Evolutionary conservation across 2,329 filamentous ascomycete genomes (phyloP).

Genomic region (Aureobasidium sp.): DNA sequence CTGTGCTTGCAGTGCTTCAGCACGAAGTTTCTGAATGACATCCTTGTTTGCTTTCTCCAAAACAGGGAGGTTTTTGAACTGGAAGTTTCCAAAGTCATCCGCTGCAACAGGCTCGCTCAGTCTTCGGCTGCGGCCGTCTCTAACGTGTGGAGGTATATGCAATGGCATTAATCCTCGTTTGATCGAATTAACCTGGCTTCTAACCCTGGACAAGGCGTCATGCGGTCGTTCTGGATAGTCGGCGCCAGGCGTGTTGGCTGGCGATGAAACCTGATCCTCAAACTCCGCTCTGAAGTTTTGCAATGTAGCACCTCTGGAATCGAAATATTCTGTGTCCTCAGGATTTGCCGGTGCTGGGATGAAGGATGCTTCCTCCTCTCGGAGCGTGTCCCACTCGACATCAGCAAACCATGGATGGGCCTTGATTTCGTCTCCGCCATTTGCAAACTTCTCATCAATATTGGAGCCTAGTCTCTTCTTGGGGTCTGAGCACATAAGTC

Average conservation of each 20-base stretch:
- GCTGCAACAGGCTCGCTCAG: constrained; percentile 81
- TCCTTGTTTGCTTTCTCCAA: constrained; percentile 98
- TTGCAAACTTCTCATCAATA: constrained; percentile 68
- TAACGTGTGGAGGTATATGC: constrained; percentile 92
- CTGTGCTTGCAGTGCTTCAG: constrained; percentile 73
- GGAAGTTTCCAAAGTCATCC: constrained; percentile 93
- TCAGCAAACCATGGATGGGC: constrained; percentile 81
- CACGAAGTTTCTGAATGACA: constrained; percentile 89
- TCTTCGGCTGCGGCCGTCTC: constrained; percentile 77
- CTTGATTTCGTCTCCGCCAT: constrained; percentile 85
- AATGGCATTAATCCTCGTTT: constrained; percentile 92
- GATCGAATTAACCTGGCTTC: constrained; percentile 73
- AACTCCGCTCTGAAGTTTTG: constrained; percentile 91
- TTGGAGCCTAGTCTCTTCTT: constrained; percentile 78
- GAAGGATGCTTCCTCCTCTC: constrained; percentile 95
- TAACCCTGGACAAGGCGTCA: constrained; percentile 83
- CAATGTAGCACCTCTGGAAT: constrained; percentile 80
- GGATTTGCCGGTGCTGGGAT: constrained; percentile 87
- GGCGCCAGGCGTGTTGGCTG: constrained; percentile 57
- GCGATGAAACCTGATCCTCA: constrained; percentile 76
- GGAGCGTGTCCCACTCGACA: constrained; percentile 78
- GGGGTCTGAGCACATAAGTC: constrained; percentile 77
- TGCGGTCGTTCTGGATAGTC: constrained; percentile 88
- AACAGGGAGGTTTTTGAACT: constrained; percentile 94
- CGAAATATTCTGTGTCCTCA: constrained; percentile 97